Base-by-base conservation (phyloP, 495 filamentous ascomycete species). In the Penicillium herquei region DNA sequence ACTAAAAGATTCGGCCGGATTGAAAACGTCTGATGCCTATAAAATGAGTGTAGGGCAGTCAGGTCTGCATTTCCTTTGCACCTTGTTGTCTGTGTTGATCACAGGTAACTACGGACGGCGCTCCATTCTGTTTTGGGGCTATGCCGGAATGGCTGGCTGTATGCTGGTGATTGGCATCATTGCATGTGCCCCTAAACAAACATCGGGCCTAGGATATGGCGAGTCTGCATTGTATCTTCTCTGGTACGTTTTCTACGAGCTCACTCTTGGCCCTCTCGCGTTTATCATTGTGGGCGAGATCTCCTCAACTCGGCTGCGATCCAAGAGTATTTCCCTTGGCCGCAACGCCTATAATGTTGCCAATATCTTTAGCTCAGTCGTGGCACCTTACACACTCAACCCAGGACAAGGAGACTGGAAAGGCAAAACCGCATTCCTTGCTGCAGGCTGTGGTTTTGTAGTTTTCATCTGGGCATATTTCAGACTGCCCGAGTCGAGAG, bases 201-300 rank as follows among this genome's bases (percentile, higher is more conserved):
- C 81, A 3, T 77, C n/a, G 66, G 70, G 7, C 63, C 73, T 35
- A 50, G 66, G 2, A 60, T 64, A 7, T 61, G 64, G 56, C 73
- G 71, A 72, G 40, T 71, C 81, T 26, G 78, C 75, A 0, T 79
- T 90, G 46, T 80, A 88, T 70, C 63, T 90, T 34, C 62, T 83
- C 54, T 92, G 83, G 81, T 81, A 85, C 2, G 70, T 89, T 57
- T 76, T 80, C n/a, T 92, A 90, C 65, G 84, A 87, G 34, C 66
- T 83, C 42, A 85, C 86, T 0, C 79, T 91, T 7, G 88, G 88
- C 0, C 88, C 87, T 0, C 83, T 91, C 14, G 83, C 84, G 49
- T 91, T 88, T 63, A 84, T 84, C 4, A 78, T 91, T 44, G 85
- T 90, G 17, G 78, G 83, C 13, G 88, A 91, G 58, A 75, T 84